A percentile compares a stretch with the other conserved stretches of the same genome.
These are phyloP conservation scores for Stagonosporopsis vannaccii DNA, from an alignment of 2,329 filamentous ascomycete genomes.

Conservation along the genomic window DNA sequence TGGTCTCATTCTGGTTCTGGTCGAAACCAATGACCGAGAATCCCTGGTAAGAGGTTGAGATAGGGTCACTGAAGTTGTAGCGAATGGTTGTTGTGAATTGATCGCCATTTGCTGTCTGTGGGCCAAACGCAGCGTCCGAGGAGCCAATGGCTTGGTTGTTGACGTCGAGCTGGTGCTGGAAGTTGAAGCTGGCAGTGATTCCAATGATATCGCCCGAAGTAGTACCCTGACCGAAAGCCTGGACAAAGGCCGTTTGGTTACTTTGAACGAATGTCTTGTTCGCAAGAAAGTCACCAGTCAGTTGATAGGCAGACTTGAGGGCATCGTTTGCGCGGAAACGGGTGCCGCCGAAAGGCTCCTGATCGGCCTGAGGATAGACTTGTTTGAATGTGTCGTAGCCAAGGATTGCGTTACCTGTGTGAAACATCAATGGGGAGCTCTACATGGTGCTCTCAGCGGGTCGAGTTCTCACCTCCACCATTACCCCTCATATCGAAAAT, in stretches of 20 bases:
- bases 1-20: conserved; percentile 39
- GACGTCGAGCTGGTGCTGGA: conserved; percentile 40
- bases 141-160: conserved; percentile 39
- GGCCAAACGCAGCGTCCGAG: conserved; percentile 50
- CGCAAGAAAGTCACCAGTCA: conserved; percentile 39
- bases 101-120: conserved; percentile 41
- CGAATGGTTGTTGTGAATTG: conserved; percentile 47
- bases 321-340: conserved; percentile 57
- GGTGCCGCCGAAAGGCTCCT: conserved; percentile 54
- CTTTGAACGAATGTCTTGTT: conserved; percentile 40
- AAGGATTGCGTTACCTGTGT: conserved; percentile 53
- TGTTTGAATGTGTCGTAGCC: conserved; percentile 60
- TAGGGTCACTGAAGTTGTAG: conserved; percentile 47
- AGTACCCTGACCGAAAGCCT: conserved; percentile 33
- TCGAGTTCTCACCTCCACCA: conserved; percentile 50
- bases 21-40: conserved; percentile 43
- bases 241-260: conserved; percentile 36
- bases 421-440: conserved; percentile 2
- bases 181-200: conserved; percentile 43
- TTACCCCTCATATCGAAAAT: conserved; percentile 71
- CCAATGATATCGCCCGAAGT: conserved; percentile 33
- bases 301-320: conserved; percentile 45
- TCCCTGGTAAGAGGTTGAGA: conserved; percentile 38
- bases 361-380: conserved; percentile 57
- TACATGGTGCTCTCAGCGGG: not conserved